Evolutionary conservation across 1,284 basidiomycete species (phyloP).

Genomic region (Athelia sp.): DNA sequence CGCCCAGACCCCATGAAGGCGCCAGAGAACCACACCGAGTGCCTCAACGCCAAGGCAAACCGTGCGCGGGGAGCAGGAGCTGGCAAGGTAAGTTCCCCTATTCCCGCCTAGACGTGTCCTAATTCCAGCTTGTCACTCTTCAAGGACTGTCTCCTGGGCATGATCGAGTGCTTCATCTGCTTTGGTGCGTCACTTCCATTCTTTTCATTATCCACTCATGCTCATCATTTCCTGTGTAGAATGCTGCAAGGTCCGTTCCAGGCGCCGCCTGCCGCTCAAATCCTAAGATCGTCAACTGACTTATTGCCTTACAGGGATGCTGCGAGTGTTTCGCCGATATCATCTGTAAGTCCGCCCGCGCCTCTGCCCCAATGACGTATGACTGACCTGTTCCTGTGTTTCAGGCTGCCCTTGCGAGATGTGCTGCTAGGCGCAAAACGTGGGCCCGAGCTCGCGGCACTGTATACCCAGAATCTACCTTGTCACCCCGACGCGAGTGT

Average conservation of each 20-base stretch:
- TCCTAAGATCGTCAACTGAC: too few relatives aligned
- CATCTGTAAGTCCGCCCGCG: conserved; percentile 31
- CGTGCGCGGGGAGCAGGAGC: conserved; percentile 60
- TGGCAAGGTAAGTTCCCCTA: conserved; percentile 38
- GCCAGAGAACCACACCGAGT: conserved; percentile 14
- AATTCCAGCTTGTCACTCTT: not conserved
- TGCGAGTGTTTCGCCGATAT: conserved; percentile 43
- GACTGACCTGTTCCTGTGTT: not conserved
- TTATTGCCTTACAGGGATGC: conserved; percentile 22
- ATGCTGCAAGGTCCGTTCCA: not conserved
- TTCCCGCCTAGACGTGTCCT: not conserved
- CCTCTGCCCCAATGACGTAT: not conserved
- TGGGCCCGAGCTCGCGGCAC: too few relatives aligned
- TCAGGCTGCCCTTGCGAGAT: conserved; percentile 48
- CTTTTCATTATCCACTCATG: too few relatives aligned
- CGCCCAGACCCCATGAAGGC: conserved; percentile 36
- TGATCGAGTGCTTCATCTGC: conserved; percentile 58
- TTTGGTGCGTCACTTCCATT: conserved; percentile 26
- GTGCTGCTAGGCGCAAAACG: conserved; percentile 30
- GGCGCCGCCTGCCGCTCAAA: not conserved
- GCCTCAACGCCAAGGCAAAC: conserved; percentile 31
- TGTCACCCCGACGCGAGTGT: too few relatives aligned
- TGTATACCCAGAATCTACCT: too few relatives aligned
- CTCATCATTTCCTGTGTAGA: too few relatives aligned
- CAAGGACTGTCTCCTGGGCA: conserved; percentile 59